A percentile compares a stretch with the other conserved stretches of the same genome.
Conservation (phyloP, 106 monocot genomes). For the Hemerocallis citrina region DNA sequence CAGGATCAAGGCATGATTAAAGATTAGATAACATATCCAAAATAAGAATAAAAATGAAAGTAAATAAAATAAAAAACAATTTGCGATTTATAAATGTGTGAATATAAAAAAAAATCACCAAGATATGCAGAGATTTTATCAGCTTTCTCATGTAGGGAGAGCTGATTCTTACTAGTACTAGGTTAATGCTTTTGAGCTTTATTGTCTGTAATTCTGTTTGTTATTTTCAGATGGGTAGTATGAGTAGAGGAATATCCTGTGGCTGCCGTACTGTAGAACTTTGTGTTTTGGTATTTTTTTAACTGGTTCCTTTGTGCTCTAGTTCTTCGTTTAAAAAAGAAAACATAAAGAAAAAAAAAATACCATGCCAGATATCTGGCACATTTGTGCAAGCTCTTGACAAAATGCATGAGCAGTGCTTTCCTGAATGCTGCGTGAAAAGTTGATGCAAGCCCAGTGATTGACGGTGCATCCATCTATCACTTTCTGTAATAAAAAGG, state of each 20-base stretch:
- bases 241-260: no score
- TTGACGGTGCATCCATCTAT: slow-evolving; percentile 68
- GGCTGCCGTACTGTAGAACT: no score
- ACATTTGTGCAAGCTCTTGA: slow-evolving; percentile 73
- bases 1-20: not conserved
- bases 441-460: slow-evolving; percentile 76
- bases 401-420: slow-evolving; percentile 45
- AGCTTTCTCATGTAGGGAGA: no score
- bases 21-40: not conserved
- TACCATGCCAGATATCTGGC: slow-evolving; percentile 75
- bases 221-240: no score
- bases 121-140: no score
- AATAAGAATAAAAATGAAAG: not conserved
- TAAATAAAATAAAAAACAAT: not conserved
- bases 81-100: not conserved
- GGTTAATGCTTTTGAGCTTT: no score
- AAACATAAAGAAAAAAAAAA: not conserved
- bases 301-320: no score
- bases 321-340: not conserved
- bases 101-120: no score
- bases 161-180: no score
- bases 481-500: slow-evolving; percentile 54
- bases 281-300: no score
- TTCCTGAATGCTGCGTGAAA: slow-evolving; percentile 53
- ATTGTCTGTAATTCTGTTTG: no score